A percentile compares a stretch with the other conserved stretches of the same genome.
These are phyloP conservation scores for Rutstroemia sydowiana DNA, from an alignment of 2,329 filamentous ascomycete species.

Conservation along the genomic window DNA sequence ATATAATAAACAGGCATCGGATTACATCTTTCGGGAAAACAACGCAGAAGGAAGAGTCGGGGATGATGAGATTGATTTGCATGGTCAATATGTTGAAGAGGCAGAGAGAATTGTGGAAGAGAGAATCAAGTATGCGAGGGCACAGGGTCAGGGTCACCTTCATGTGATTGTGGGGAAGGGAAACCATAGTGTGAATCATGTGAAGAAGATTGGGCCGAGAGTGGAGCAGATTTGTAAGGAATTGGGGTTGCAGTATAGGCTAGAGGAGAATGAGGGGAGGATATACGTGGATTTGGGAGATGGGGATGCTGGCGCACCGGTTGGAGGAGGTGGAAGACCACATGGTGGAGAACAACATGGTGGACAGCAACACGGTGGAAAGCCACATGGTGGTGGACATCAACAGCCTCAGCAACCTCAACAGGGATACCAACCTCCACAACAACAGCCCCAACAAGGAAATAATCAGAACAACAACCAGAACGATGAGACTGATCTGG, in stretches of 20 bases:
- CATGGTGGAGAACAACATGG: slow-evolving; percentile 35
- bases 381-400: slow-evolving; percentile 33
- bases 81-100: slow-evolving; percentile 92
- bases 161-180: slow-evolving; percentile 93
- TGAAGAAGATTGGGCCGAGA: slow-evolving; percentile 92
- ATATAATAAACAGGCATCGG: slow-evolving; percentile 85
- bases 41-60: slow-evolving; percentile 70
- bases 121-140: slow-evolving; percentile 80
- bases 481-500: slow-evolving; percentile 31
- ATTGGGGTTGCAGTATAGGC: slow-evolving; percentile 77
- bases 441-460: slow-evolving; percentile 32
- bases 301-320: slow-evolving; percentile 41
- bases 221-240: slow-evolving; percentile 88
- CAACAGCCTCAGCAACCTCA: slow-evolving; percentile 30
- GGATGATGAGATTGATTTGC: slow-evolving; percentile 77
- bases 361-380: slow-evolving; percentile 29
- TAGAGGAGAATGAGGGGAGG: slow-evolving; percentile 78
- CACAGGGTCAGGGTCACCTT: slow-evolving; percentile 92
- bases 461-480: slow-evolving; percentile 34
- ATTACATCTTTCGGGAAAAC: slow-evolving; percentile 94
- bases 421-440: slow-evolving; percentile 26
- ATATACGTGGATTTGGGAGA: slow-evolving; percentile 81
- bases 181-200: slow-evolving; percentile 72
- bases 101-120: slow-evolving; percentile 85
- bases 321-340: slow-evolving; percentile 21